Evolutionary conservation across 768 basidiomycete species (phyloP), one percentile per base, ranked within the genome.

Genomic region (Auricularia auricula-judae): DNA sequence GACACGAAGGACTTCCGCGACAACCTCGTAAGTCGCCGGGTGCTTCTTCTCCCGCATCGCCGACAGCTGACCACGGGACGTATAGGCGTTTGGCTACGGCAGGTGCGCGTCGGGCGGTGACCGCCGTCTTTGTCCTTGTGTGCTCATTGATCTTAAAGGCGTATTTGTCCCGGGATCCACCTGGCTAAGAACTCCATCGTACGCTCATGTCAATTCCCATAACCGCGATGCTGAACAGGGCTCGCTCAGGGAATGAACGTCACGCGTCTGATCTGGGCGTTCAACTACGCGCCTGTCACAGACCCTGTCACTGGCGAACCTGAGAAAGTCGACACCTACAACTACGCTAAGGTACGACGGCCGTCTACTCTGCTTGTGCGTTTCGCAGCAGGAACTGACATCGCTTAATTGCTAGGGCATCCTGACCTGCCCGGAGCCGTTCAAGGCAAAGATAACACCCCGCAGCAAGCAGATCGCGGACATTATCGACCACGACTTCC

Each of bases 181-280:
- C 63, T 71, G 29, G 68, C 71, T 4, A 69, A 62, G 34, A 69
- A 68, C 36, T 70, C 71, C 3, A 21, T 71, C 36, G 66, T 69
- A 51, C 33, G 65, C 51, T 5, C 16, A 51, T 18, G 47, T 5
- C 8, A 16, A 7, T 33, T 51, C 56, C 51, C 3, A 39, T 35
- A 63, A 43, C 1, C 43, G 29, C 23, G 12, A 16, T 11, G 39
- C 39, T 42, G 39, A 42, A 42, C 39, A 7, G 39, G 8, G 42
- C 34, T 36, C 34, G 21, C 29, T 18, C 53, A 73, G 72, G 61
- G 65, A 39, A 64, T 75, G 36, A 71, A 71, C 59, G 66, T 64
- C 4, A 72, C 72, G 70, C 71, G 69, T 58, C 69, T 75, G 3
- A 29, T 75, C 4, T 75, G 74, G 74, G 72, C 71, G 4, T 75